phyloP scores from a whole-genome alignment of 768 basidiomycete species.

The Leccinum rimulosum region DNA sequence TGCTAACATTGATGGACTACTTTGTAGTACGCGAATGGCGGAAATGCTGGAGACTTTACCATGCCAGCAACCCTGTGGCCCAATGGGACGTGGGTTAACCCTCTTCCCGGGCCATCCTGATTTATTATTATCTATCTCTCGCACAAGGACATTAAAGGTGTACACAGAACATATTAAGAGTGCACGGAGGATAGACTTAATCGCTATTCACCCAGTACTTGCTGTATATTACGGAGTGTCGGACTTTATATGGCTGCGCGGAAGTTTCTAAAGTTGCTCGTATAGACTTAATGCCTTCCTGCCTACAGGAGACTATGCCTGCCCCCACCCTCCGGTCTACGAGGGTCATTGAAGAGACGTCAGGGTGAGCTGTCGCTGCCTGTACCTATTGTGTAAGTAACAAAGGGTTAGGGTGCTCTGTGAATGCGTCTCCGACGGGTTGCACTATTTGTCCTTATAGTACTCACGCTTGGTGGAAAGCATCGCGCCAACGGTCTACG shows the following conservation, averaged over 20 bases:
- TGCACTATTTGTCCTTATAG: no score
- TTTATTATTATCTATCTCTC: neutral
- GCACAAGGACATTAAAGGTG: neutral
- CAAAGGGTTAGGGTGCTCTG: neutral
- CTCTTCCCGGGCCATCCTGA: slow-evolving; percentile 62
- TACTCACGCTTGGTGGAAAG: slow-evolving; percentile 34
- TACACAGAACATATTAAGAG: neutral
- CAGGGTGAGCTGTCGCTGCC: slow-evolving; percentile 16
- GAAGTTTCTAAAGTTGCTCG: neutral
- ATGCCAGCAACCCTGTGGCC: slow-evolving; percentile 72
- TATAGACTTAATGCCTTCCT: slow-evolving; percentile 15
- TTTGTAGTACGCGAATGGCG: slow-evolving; percentile 46
- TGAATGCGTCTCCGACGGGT: no score
- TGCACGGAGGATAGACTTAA: neutral
- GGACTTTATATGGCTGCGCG: no score
- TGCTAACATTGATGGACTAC: slow-evolving; percentile 4
- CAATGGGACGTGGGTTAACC: slow-evolving; percentile 81
- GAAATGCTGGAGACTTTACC: slow-evolving; percentile 70
- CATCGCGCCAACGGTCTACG: slow-evolving; percentile 97
- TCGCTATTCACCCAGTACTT: neutral
- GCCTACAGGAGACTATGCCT: neutral
- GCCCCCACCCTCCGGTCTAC: slow-evolving; percentile 19
- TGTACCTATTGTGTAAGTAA: neutral
- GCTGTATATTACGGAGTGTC: neutral
- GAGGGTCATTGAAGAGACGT: slow-evolving; percentile 17